These are phyloP conservation scores for Paraurostyla sp. DNA, from an alignment of 73 alveolate genomes.

Conservation along the genomic window DNA sequence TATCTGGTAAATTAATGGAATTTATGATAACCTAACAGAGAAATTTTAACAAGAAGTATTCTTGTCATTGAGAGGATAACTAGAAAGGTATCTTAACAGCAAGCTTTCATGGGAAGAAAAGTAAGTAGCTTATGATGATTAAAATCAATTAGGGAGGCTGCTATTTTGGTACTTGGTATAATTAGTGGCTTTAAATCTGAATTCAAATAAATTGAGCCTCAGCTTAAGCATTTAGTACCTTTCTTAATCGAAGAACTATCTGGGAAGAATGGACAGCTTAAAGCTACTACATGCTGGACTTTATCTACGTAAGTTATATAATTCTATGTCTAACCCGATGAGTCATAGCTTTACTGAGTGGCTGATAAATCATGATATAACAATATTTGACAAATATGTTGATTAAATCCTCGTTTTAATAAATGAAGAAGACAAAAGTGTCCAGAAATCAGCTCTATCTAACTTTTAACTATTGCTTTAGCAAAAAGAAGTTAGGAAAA, in stretches of 20 bases:
- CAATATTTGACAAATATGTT: not conserved
- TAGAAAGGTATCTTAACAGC: not conserved
- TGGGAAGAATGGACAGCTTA: not conserved
- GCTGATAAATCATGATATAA: slow-evolving; percentile 21
- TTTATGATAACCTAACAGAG: not conserved
- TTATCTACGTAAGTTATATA: slow-evolving; percentile 55
- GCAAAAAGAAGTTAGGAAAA: not conserved
- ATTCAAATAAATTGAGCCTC: not conserved
- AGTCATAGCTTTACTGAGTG: slow-evolving; percentile 61
- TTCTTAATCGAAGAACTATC: slow-evolving; percentile 30
- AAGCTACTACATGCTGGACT: slow-evolving; percentile 75
- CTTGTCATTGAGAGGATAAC: not conserved
- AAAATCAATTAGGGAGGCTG: slow-evolving; percentile 58
- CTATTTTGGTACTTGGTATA: slow-evolving; percentile 66
- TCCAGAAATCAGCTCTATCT: slow-evolving; percentile 63
- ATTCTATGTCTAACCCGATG: slow-evolving; percentile 6
- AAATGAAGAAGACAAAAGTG: slow-evolving; percentile 27
- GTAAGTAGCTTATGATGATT: not conserved
- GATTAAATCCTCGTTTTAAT: slow-evolving; percentile 1
- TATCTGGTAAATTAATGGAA: not conserved
- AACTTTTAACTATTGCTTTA: slow-evolving; percentile 3
- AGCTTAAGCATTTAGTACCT: slow-evolving; percentile 36
- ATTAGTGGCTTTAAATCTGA: slow-evolving; percentile 63
- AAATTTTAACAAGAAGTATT: slow-evolving; percentile 27
- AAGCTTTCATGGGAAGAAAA: not conserved